Base-by-base conservation (phyloP, 352 stramenopile species). In the Pythium phragmitis region DNA sequence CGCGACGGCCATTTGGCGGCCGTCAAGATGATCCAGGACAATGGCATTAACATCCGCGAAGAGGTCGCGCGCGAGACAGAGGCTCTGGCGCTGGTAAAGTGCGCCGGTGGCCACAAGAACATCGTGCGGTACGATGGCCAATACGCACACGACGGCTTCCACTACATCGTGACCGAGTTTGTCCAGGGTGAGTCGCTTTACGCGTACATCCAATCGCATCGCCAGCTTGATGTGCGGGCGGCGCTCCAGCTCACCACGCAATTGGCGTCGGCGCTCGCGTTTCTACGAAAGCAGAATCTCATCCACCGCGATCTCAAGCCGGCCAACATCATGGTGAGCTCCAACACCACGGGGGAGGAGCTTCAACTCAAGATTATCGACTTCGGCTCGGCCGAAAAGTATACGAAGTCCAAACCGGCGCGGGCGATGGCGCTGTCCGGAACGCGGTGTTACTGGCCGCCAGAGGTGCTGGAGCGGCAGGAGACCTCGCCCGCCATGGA, bases 221-320 rank as follows among this genome's bases (percentile, higher is more conserved):
- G 65, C 36, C 62, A 70, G 17, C 72, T 93, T 0, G 70, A 85
- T 14, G 60, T 81, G 5, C 60, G 58, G 33, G 75, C 54, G 9
- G 77, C 87, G 28, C 49, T 91, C 26, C 67, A 81, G 41, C 74
- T 94, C 16, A 72, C 79, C 8, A 69, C 73, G 7, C 83, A 96
- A 46, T 60, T 96, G 16, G 77, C 81, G 8, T 81, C 77, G 33
- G 87, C 85, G 19, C 60, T 96, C 34, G 66, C 72, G 30, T 96
- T 94, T 58, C 78, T 96, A 55, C 33, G 45, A 9, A 68, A 89
- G 45, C 43, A 73, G 12, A 57, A 77, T 45, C 73, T 96, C 33
- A 70, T 92, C 34, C 89, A 97, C 57, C 80, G 88, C n/a, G 89
- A 97, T 61, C 70, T 97, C 16, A 97, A 97, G 60, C 89, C 89